Evolutionary conservation across 108 stramenopile genomes (phyloP).

Genomic region (Cylindrotheca fusiformis): DNA sequence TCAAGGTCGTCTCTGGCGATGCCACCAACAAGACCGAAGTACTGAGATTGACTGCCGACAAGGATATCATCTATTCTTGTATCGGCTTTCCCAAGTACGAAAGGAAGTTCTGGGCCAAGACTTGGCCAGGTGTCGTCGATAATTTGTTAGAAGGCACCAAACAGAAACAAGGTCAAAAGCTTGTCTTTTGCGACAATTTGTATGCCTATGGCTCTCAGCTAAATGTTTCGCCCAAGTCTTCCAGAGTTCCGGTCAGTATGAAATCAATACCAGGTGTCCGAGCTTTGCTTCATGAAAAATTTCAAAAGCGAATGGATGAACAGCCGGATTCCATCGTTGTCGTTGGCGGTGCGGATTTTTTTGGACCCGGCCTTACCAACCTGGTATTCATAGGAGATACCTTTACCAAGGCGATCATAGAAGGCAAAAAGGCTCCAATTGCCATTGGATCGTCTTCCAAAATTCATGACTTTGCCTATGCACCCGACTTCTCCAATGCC

Average conservation of each 20-base stretch:
- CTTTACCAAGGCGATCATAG: constrained; percentile 23
- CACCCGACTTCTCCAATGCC: constrained; percentile 26
- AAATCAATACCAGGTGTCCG: constrained; percentile 27
- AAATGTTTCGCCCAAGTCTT: constrained; percentile 5
- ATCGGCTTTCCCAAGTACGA: constrained; percentile 35
- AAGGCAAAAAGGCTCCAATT: constrained; percentile 13
- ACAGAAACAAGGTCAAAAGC: constrained; percentile 14
- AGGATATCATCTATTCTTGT: constrained; percentile 24
- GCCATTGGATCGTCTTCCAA: constrained; percentile 20
- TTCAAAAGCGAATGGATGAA: constrained; percentile 22
- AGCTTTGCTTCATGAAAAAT: constrained; percentile 14
- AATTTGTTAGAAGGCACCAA: constrained; percentile 23
- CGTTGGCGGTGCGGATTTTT: constrained; percentile 34
- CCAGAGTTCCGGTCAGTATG: background rate
- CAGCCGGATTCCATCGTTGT: constrained; percentile 20
- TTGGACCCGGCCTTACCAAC: constrained; percentile 23
- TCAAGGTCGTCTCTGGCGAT: constrained; percentile 26
- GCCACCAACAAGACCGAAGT: constrained; percentile 10
- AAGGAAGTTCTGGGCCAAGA: constrained; percentile 26
- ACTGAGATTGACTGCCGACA: constrained; percentile 2
- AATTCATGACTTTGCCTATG: constrained; percentile 29
- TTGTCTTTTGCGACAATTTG: constrained; percentile 41
- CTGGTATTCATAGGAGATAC: constrained; percentile 30
- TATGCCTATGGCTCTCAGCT: constrained; percentile 31
- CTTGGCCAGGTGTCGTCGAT: constrained; percentile 34